Conservation (phyloP, 2,329 filamentous ascomycete species). For the Purpureocillium takamizusanense region DNA sequence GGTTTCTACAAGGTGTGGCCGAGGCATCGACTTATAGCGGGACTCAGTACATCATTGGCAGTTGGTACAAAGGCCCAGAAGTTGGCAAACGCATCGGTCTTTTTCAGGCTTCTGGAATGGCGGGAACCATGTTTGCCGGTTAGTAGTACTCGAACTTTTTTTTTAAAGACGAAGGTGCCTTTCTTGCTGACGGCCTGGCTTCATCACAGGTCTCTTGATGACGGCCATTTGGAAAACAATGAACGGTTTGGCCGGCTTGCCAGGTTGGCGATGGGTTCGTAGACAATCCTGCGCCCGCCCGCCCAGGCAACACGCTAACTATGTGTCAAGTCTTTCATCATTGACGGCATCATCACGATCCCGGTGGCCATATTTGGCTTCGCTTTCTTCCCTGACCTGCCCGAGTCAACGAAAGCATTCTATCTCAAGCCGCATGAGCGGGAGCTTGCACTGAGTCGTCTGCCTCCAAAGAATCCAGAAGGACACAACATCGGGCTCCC, state of each 20-base stretch:
- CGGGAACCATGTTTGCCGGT: constrained; percentile 47
- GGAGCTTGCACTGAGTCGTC: constrained; percentile 28
- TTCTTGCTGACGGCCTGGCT: not conserved
- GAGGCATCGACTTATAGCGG: constrained; percentile 17
- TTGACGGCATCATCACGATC: constrained; percentile 42
- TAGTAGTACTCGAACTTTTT: no score
- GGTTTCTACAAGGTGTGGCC: constrained; percentile 14
- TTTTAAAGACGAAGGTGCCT: not conserved
- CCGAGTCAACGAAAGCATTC: constrained; percentile 25
- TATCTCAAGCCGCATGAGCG: constrained; percentile 24
- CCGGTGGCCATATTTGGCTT: constrained; percentile 43
- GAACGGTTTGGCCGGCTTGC: constrained; percentile 33
- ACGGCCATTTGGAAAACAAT: constrained; percentile 29
- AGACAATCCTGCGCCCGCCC: not conserved
- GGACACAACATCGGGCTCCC: constrained; percentile 13
- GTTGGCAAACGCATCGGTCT: constrained; percentile 49
- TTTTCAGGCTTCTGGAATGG: constrained; percentile 47
- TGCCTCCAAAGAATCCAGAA: constrained; percentile 16
- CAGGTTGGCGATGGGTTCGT: constrained; percentile 38
- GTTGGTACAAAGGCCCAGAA: constrained; percentile 45
- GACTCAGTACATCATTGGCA: constrained; percentile 24
- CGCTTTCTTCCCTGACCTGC: constrained; percentile 39
- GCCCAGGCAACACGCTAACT: not conserved
- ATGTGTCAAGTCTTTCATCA: constrained; percentile 14
- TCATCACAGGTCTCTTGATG: constrained; percentile 30